Evolutionary conservation across 495 filamentous ascomycete species (phyloP), one percentile per base, ranked within the genome.

Genomic region (Penicillium steckii): DNA sequence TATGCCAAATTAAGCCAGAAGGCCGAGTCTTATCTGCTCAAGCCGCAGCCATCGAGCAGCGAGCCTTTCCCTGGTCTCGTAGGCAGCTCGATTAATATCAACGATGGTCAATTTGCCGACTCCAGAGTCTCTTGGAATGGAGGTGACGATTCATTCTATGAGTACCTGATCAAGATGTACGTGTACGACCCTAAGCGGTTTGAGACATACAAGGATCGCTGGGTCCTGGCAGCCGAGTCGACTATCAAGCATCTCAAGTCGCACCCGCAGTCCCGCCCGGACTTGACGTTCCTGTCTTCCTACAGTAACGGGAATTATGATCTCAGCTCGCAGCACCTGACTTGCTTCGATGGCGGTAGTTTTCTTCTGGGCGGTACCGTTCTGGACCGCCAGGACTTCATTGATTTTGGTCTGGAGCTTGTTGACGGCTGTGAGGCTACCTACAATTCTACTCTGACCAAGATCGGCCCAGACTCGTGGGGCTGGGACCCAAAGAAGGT

Each of bases 131-230:
- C 87, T 19, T 96, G 91, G 91, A 80, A 83, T 53, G 90, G 88
- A 42, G 87, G 89, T 8, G 81, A 80, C 38, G 91, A 96, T 68
- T 88, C 83, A 21, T 94, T 85, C 72, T 96, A 95, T 68, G 91
- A 96, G 72, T 96, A 96, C 57, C 79, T 95, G 21, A 86, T 96
- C 66, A 96, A 96, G 77, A 93, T 94, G 89, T 95, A 85, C 59
- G 69, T 95, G 54, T 95, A 95, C 63, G 86, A 91, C 62, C 77
- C 85, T 9, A 48, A 67, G 27, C 80, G 83, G 8, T 95, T 87
- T 56, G 69, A 47, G 8, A 26, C 62, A 1, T 90, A 91, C 70
- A 78, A 74, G 50, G 85, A 90, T 55, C 80, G 85, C 50, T 96
- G 91, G 91, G 74, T 89, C 19, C 63, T 73, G 3, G 91, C 91